Percentiles rank a stretch among this genome's conserved stretches.
Evolutionary conservation across 2,329 filamentous ascomycete species (phyloP).

Genomic region (Colletotrichum sp.): DNA sequence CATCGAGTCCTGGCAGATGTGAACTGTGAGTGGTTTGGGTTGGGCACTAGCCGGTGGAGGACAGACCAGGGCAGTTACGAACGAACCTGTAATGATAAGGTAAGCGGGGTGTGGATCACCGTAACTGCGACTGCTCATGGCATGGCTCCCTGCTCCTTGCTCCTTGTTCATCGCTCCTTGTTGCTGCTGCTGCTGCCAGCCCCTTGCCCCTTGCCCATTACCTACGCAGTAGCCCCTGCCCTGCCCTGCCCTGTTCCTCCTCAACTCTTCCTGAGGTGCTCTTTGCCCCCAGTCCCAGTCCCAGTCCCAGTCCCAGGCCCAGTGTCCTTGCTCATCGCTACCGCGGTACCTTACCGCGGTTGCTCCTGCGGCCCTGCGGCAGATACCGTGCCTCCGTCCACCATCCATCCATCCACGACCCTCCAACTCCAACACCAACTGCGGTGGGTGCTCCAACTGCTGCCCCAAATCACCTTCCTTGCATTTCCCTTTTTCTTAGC

Average conservation of each 20-base stretch:
- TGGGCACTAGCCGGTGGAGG: background rate
- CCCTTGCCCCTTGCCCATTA: background rate
- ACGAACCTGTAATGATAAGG: constrained; percentile 19
- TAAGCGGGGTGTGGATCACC: constrained; percentile 14
- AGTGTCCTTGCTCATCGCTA: background rate
- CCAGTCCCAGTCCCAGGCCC: background rate
- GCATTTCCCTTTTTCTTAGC: background rate
- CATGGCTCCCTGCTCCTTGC: background rate
- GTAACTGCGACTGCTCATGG: background rate
- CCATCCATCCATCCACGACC: background rate
- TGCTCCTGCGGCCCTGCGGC: background rate
- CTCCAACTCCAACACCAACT: background rate
- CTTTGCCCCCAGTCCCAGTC: background rate
- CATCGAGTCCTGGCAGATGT: background rate
- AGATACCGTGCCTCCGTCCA: constrained; percentile 13
- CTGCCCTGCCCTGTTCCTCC: background rate
- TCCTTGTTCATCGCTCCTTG: background rate
- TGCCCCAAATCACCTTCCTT: background rate
- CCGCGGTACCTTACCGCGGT: constrained; percentile 14
- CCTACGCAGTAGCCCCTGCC: background rate
- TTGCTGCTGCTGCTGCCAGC: background rate
- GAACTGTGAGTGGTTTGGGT: background rate
- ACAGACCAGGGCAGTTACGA: background rate
- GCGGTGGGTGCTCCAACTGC: background rate
- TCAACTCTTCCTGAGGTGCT: background rate